Evolutionary conservation across 495 filamentous ascomycete genomes (phyloP).

Genomic region (Podospora didyma): DNA sequence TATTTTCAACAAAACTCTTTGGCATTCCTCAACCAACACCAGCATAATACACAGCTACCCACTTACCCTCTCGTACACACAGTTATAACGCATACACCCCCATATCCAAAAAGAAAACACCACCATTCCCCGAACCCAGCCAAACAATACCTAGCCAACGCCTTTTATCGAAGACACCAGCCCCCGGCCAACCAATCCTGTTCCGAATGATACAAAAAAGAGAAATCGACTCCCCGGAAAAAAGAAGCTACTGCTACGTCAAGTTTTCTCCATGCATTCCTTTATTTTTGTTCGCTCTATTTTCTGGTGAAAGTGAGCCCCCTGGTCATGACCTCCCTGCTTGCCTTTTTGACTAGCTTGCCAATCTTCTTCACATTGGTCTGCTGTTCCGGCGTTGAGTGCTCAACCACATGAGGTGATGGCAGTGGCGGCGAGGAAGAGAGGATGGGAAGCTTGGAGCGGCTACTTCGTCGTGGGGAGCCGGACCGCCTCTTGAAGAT

Average conservation of each 20-base stretch:
- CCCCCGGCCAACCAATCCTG: no score
- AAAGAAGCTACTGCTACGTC: no score
- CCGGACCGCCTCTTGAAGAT: background rate
- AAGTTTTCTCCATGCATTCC: background rate
- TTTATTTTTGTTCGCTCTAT: background rate
- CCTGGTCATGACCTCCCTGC: slow-evolving; percentile 2
- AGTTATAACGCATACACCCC: no score
- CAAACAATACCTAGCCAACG: no score
- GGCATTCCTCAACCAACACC: no score
- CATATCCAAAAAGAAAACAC: no score
- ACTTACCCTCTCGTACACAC: no score
- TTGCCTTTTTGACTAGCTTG: slow-evolving; percentile 7
- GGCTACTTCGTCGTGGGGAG: background rate
- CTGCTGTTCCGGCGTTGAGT: background rate
- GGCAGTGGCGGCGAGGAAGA: background rate
- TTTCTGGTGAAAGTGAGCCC: background rate
- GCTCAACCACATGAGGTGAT: background rate
- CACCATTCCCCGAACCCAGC: no score
- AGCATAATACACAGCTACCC: no score
- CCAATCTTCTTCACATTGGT: background rate
- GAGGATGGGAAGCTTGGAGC: background rate
- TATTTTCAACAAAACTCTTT: no score
- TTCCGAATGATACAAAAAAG: background rate
- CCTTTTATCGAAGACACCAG: no score
- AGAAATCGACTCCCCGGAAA: no score